Evolutionary conservation across 345 rosid genomes (phyloP).

Genomic region (Murraya paniculata): DNA sequence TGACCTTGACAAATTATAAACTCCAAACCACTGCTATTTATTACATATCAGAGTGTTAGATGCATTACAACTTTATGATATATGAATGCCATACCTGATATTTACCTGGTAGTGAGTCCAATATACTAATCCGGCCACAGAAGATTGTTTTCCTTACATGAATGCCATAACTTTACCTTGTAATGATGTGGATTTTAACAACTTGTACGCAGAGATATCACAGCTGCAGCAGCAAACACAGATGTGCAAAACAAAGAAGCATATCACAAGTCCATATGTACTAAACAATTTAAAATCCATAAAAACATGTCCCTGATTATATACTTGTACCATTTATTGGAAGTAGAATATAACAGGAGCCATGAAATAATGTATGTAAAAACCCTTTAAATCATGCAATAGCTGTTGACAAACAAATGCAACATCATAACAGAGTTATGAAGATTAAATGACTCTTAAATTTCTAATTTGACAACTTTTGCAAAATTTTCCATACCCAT

Average conservation of each 20-base stretch:
- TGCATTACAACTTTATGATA: background rate
- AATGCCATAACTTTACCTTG: too few species aligned
- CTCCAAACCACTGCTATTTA: background rate
- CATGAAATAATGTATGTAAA: background rate
- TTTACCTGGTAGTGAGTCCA: background rate
- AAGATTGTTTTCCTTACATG: background rate
- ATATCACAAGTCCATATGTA: background rate
- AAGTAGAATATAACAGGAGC: background rate
- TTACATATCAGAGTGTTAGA: background rate
- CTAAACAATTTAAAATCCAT: background rate
- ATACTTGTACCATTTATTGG: background rate
- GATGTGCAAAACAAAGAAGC: background rate
- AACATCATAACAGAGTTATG: background rate
- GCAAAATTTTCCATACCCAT: background rate
- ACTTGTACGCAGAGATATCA: background rate
- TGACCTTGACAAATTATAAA: background rate
- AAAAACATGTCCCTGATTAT: background rate
- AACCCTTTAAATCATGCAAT: background rate
- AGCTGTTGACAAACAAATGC: background rate
- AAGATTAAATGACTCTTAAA: background rate
- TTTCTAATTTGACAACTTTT: background rate
- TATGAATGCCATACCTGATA: background rate
- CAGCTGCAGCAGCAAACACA: background rate
- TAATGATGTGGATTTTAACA: background rate
- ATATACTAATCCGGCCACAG: background rate